Evolutionary conservation across 768 basidiomycete genomes (phyloP), one percentile per base, ranked within the genome.

Genomic region (Rhizopogon vesiculosus): DNA sequence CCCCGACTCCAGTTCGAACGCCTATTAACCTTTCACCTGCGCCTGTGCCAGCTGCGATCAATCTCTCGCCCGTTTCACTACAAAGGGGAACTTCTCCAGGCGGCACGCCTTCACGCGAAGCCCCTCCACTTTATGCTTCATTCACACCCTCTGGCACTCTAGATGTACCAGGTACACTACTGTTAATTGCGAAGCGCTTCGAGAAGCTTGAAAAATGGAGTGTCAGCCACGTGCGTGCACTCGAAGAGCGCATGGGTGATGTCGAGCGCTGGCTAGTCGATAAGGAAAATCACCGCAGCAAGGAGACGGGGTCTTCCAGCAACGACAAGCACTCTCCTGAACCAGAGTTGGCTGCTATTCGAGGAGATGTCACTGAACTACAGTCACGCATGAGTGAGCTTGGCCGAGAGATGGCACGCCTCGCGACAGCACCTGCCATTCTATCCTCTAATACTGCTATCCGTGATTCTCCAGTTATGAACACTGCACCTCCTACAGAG

Each of bases 161-260:
- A 4, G 92, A 93, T 63, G 74, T 92, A 8, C 80, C 85, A 10
- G 84, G 79, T 1, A 93, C 91, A 0, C 74, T 93, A 5, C 71
- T 93, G 22, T 79, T 81, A 10, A 83, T 93, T 42, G 88, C 89
- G 12, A 72, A 62, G 42, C 83, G 91, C 19, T 93, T 93, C 56
- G 91, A 93, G 69, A 93, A 93, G 66, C 78, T 93, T 12, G 91
- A 93, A 66, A 87, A 87, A 59, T 93, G 91, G 91, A 87, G 91
- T 0, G 89, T 93, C 3, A 84, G 89, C 6, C 91, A 93, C 61
- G 90, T 92, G 3, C 84, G 91, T 53, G 91, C 91, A 1, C 72
- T 93, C n/a, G 91, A 93, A 61, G 91, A 93, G 18, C 81, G 91
- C 33, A 93, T 93, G 91, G 84, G 85, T 57, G 91, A 93, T 55